Base-by-base conservation (phyloP, 768 basidiomycete genomes). In the Hebeloma cylindrosporum region DNA sequence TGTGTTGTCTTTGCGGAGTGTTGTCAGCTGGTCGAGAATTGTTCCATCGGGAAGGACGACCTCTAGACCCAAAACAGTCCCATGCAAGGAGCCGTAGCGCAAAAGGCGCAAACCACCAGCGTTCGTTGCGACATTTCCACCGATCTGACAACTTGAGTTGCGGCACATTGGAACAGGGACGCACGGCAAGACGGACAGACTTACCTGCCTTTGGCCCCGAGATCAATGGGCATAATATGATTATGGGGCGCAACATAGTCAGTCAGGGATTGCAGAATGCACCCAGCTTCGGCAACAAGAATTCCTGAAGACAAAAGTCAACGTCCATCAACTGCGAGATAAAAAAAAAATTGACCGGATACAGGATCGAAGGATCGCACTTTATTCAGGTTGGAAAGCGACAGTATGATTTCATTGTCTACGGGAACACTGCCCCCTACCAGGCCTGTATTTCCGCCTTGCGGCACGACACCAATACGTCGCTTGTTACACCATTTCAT, bases 361-460 rank as follows among this genome's bases (percentile, higher is more conserved):
- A 89, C 79, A 13, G 85, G 77, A 60, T 93, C 91, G 56, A 91
- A 93, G 3, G 82, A 82, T 54, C 91, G 83, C 39, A 93, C 78
- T 49, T 78, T 75, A 58, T 80, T 82, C 82, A 99, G 81, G 59
- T 88, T 92, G 16, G 82, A 72, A 29, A 95, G 75, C 49, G 80
- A 93, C 40, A 99, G 69, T 40, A 99, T 77, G 50, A 98, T 66
- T 66, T 99, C 96, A 61, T 94, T 85, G 53, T 81, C 72, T 28
- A 93, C 62, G 0, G 96, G 95, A 8, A 95, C 88, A 50, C 93
- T 83, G 27, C 96, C 96, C 44, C 94, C 96, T 27, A 99, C 96
- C 9, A 99, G 79, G 11, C 96, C 96, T 0, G 96, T 99, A 69
- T 99, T 99, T 34, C 96, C 96, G 35, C 96, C 95, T 65, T 99